Evolutionary conservation across 371 early-diverging fungal species (phyloP), one percentile per base, ranked within the genome.

Genomic region (Apophysomyces variabilis): DNA sequence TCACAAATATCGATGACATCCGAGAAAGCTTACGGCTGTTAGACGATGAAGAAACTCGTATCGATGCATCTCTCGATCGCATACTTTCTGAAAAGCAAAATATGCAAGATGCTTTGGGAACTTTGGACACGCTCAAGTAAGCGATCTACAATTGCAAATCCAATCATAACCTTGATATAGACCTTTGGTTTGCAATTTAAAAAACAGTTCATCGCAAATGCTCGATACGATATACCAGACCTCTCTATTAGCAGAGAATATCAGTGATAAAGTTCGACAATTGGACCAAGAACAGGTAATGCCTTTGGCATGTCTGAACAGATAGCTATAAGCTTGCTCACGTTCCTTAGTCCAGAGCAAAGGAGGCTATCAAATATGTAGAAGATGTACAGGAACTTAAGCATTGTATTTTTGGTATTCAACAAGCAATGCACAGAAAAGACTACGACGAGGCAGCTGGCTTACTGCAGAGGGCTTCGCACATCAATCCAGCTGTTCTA

Each of bases 381-480:
- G 88, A 89, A 58, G 90, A 92, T 65, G 85, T 92, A 9, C 92
- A 92, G 69, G 91, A 91, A 62, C 78, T 93, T 26, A 89, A 90
- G 69, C 77, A 77, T 58, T 92, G 93, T 72, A 87, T 95, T 32
- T 83, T 76, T 2, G 91, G 90, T 43, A 84, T 93, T 12, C 85
- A 89, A 62, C 75, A 85, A n/a, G 92, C 95, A 0, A 88, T 95
- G 75, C 72, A 73, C 7, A 73, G 69, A 21, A 80, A 81, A 57
- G 93, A 95, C 50, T 88, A 88, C 64, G 96, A 96, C 54, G 79
- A 85, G 16, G 95, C 94, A 0, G 95, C 93, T 0, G 67, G 69
- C 7, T 67, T 90, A 43, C 71, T 96, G 57, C 86, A 91, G 67
- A 84, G 86, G 41, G 91, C 89, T 41, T 86, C 88, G 1, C 66